A percentile compares a stretch with the other conserved stretches of the same genome.
Evolutionary conservation across 768 basidiomycete genomes (phyloP).

Genomic region (Sarcodon sp.): DNA sequence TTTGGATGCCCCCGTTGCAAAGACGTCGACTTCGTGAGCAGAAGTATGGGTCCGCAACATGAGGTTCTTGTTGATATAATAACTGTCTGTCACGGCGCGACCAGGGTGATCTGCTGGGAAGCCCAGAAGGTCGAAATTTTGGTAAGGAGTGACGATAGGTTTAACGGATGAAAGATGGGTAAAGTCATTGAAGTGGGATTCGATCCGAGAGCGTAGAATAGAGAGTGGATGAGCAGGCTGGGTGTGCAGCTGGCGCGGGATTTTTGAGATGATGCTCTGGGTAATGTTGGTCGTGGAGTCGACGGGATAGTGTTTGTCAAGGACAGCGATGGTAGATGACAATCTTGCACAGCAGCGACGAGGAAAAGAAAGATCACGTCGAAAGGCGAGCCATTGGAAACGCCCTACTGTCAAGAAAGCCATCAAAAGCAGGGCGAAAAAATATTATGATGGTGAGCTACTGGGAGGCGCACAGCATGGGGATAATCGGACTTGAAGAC

Average conservation of each 20-base stretch:
- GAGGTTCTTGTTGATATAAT: conserved; percentile 82
- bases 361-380: conserved; percentile 1
- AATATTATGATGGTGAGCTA: too few species aligned
- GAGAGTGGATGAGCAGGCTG: conserved; percentile 73
- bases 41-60: conserved; percentile 98
- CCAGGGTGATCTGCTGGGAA: conserved; percentile 93
- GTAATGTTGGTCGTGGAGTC: conserved; percentile 82
- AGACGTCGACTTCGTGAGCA: conserved; percentile 95
- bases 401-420: too few species aligned
- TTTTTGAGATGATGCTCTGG: conserved; percentile 71
- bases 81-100: conserved; percentile 80
- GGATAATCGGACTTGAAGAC: too few species aligned
- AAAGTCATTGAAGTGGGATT: conserved; percentile 71
- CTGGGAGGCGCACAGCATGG: too few species aligned
- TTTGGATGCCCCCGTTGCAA: conserved; percentile 55
- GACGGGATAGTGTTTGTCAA: conserved; percentile 55
- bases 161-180: conserved; percentile 66
- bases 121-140: conserved; percentile 96
- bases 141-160: conserved; percentile 78
- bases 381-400: too few species aligned
- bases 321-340: conserved; percentile 27
- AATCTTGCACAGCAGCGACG: not conserved
- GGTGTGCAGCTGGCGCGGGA: conserved; percentile 64
- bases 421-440: too few species aligned
- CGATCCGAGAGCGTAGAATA: conserved; percentile 75